These are phyloP conservation scores for Saprolegnia parasitica DNA, from an alignment of 352 stramenopile genomes.

Conservation along the genomic window DNA sequence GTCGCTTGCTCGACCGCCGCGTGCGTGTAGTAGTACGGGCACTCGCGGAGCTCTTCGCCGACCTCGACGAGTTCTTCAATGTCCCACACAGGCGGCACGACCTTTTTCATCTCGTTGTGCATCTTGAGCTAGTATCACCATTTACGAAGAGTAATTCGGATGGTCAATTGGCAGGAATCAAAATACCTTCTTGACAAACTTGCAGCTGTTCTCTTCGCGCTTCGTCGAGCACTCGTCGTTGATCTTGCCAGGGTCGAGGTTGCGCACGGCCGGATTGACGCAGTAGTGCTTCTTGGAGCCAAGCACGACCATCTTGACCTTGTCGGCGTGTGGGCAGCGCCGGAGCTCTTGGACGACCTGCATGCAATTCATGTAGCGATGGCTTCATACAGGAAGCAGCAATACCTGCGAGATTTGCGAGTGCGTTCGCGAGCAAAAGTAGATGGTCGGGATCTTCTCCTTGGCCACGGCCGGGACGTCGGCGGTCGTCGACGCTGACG, in stretches of 20 bases:
- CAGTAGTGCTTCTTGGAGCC: constrained; percentile 78
- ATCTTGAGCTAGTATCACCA: constrained; percentile 41
- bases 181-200: constrained; percentile 32
- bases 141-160: neutral
- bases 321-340: constrained; percentile 32
- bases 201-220: constrained; percentile 49
- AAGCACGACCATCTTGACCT: constrained; percentile 73
- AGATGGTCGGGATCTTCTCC: constrained; percentile 56
- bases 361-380: neutral
- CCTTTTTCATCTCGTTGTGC: constrained; percentile 45
- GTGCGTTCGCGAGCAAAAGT: constrained; percentile 85
- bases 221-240: constrained; percentile 72
- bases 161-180: too few relatives aligned
- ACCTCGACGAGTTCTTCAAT: constrained; percentile 76
- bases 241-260: constrained; percentile 47
- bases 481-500: neutral
- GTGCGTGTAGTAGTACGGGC: constrained; percentile 66
- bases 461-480: neutral
- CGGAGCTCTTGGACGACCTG: constrained; percentile 30
- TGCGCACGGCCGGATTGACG: constrained; percentile 62
- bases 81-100: constrained; percentile 70
- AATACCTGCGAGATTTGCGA: constrained; percentile 75
- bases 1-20: constrained; percentile 51
- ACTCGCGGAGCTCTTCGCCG: constrained; percentile 71
- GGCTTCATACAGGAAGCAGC: neutral